Base-by-base conservation (phyloP, 2,329 filamentous ascomycete genomes). In the Fusarium tjaetaba region DNA sequence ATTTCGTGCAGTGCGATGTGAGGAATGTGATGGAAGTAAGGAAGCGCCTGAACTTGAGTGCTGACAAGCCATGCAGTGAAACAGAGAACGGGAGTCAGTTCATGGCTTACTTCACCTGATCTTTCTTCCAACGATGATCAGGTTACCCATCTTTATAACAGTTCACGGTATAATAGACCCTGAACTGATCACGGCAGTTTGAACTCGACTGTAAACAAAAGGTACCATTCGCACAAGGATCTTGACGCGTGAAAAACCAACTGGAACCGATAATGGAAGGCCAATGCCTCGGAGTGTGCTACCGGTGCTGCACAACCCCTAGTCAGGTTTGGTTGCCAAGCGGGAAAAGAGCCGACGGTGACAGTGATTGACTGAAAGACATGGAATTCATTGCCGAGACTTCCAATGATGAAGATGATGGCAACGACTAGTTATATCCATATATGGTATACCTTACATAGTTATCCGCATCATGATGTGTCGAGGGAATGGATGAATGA, bases 1-100 rank as follows among this genome's bases (percentile, higher is more conserved):
- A 39, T 57, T 45, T 52, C 46, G 53, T 38, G 67, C 41, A 28
- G 34, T 56, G 52, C 46, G 30, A 68, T 53, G 57, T 45, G 28
- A 74, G 71, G 71, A 73, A 73, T 73, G 71, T 72, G 68, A 74
- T 52, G 55, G 42, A 53, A 52, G 34, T 36, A 55, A 55, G 58
- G 36, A 61, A 71, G 49, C 43, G 42, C 32, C 26, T 36, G 39
- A 46, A 46, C 26, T 59, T 51, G 38, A 42, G 39, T 57, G 55
- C 26, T 43, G 48, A 49, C 43, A 34, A 69, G 49, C 16, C 15
- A 64, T 61, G 56, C 42, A 45, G 58, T 72, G 58, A 57, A 70
- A 61, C 65, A 70, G 32, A 46, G 46, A 14, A 28, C 18, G 39
- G 24, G 11, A 49, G 22, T 56, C 62, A 26, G 16, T 22, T 30